Base-by-base conservation (phyloP, 805 yeast species). In the Ogataea saltuana region DNA sequence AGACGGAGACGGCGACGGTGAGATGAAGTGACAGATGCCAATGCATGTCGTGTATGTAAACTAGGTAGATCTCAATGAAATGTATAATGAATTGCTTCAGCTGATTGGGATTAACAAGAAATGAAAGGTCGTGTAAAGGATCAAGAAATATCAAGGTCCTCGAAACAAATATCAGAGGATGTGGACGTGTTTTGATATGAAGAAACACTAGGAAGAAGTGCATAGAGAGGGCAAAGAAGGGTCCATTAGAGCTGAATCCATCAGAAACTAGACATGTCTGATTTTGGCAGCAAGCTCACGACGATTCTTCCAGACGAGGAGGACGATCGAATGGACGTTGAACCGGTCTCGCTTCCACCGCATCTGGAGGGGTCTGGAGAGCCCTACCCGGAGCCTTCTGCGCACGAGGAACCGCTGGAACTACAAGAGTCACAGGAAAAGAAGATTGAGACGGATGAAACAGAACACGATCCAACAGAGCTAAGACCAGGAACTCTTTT, bases 401-500 rank as follows among this genome's bases (percentile, higher is more conserved):
- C 28, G 6, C 6, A 6, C 13, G 28, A 25, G 28, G 28, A 25
- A 10, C 28, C 28, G 18, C 6, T 29, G 11, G 33, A 30, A 6
- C n/a, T 12, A 6, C 33, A 15, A 13, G 32, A 35, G 29, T 23
- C 44, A 16, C 16, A 32, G 22, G 26, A 11, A 7, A 28, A 8
- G 17, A 16, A 40, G 10, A 20, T 27, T 34, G 37, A 37, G 33
- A 32, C 29, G 36, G 39, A 35, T 35, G 50, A 41, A 4, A 32
- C 38, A 7, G 55, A 48, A 33, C 53, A 46, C 28, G 50, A 46
- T 41, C 51, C 54, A 2, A 50, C 45, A 31, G 61, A 56, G 12
- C 55, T 60, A 44, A 69, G 82, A 36, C 72, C 75, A 2, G 76
- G 74, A 22, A 72, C 82, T 0, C 48, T 83, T 15, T 69, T 64